phyloP scores from a whole-genome alignment of 495 filamentous ascomycete species.

The Hyaloscypha finlandica region DNA sequence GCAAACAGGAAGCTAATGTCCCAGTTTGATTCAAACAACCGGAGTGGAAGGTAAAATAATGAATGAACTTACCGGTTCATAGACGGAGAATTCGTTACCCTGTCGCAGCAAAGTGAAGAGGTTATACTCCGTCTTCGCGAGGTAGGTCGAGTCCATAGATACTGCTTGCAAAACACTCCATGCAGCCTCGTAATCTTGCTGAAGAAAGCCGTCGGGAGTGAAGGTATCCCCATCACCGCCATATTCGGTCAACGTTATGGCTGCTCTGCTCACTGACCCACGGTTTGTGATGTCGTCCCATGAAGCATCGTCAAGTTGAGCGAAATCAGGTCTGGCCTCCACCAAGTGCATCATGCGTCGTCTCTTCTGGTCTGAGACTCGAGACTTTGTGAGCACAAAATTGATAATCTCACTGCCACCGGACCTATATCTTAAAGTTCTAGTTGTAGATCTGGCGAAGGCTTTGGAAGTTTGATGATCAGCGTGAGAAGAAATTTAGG shows the following conservation, averaged over 20 bases:
- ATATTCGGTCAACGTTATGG: not conserved
- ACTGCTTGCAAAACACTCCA: constrained; percentile 26
- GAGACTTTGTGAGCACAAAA: constrained; percentile 22
- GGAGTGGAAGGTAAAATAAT: too few species aligned
- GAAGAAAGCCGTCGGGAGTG: not conserved
- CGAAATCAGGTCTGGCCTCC: constrained; percentile 14
- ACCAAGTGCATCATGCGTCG: constrained; percentile 24
- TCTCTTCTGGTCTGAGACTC: constrained; percentile 22
- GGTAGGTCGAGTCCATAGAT: constrained; percentile 23
- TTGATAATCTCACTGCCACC: constrained; percentile 17
- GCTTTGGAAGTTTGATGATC: not conserved
- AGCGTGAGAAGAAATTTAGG: not conserved
- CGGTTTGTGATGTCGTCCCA: constrained; percentile 15
- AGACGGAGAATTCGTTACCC: constrained; percentile 18
- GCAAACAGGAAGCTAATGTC: too few species aligned
- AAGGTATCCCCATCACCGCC: not conserved
- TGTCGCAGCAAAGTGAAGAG: constrained; percentile 19
- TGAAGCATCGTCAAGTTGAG: constrained; percentile 1
- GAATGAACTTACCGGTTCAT: constrained; percentile 13
- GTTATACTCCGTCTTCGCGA: constrained; percentile 24
- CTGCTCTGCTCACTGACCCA: constrained; percentile 2
- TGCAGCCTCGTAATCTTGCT: constrained; percentile 21
- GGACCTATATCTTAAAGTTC: constrained; percentile 7
- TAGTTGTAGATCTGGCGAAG: constrained; percentile 14
- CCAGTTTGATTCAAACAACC: too few species aligned